A percentile compares a stretch with the other conserved stretches of the same genome.
Evolutionary conservation across 768 basidiomycete species (phyloP).

Genomic region (Termitomyces titanicus): DNA sequence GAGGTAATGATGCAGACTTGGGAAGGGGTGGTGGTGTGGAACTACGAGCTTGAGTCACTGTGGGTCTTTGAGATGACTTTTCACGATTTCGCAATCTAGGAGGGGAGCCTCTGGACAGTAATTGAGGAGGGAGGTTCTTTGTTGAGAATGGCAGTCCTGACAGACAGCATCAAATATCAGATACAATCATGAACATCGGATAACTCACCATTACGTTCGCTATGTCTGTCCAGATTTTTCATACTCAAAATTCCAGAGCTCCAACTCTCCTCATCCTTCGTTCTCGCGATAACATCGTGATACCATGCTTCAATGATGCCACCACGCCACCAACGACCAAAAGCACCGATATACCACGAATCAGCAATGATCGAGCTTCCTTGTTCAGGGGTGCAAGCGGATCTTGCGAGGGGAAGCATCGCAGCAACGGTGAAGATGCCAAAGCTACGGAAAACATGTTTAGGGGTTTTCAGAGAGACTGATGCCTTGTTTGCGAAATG

Average conservation of each 20-base stretch:
- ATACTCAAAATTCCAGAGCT: conserved; percentile 75
- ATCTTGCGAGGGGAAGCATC: conserved; percentile 54
- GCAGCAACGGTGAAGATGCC: conserved; percentile 85
- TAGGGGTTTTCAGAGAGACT: conserved; percentile 88
- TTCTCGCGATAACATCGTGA: conserved; percentile 58
- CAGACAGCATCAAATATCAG: conserved; percentile 9
- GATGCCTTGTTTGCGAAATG: conserved; percentile 93
- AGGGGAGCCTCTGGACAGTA: conserved; percentile 43
- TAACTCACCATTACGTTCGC: conserved; percentile 59
- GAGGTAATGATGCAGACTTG: conserved; percentile 74
- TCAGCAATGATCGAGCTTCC: conserved; percentile 60
- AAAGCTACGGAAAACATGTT: conserved; percentile 82
- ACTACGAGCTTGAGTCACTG: conserved; percentile 44
- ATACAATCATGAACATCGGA: conserved; percentile 1
- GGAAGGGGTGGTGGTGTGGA: conserved; percentile 82
- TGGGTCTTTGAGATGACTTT: conserved; percentile 42
- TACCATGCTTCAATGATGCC: conserved; percentile 82
- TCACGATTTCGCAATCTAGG: conserved; percentile 58
- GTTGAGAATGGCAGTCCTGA: conserved; percentile 51
- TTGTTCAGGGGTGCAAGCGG: conserved; percentile 32
- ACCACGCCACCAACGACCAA: conserved; percentile 89
- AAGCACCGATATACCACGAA: conserved; percentile 88
- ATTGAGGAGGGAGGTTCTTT: conserved; percentile 3
- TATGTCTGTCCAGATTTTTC: conserved; percentile 68
- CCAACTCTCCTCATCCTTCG: conserved; percentile 71